Evolutionary conservation across 2,329 filamentous ascomycete genomes (phyloP).

Genomic region (Chrysosporium queenslandicum): DNA sequence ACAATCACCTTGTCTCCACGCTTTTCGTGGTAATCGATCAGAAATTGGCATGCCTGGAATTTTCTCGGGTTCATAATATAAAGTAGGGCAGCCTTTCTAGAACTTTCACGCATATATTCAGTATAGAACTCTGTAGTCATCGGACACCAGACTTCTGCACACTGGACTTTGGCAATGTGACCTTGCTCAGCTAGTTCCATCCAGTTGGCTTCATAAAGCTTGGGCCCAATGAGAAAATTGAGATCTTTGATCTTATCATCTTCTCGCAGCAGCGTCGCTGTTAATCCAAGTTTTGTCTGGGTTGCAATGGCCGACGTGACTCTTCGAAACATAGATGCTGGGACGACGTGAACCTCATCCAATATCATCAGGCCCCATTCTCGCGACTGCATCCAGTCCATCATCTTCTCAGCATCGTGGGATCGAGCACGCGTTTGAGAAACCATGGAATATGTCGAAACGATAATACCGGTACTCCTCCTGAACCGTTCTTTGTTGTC

Average conservation of each 20-base stretch:
- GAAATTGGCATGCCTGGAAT: slow-evolving; percentile 91
- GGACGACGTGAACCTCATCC: slow-evolving; percentile 96
- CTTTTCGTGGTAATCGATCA: slow-evolving; percentile 96
- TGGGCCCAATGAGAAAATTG: slow-evolving; percentile 94
- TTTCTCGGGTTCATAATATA: slow-evolving; percentile 98
- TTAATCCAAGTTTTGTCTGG: slow-evolving; percentile 88
- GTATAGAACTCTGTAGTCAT: slow-evolving; percentile 99
- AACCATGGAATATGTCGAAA: slow-evolving; percentile 99
- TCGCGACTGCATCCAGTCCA: slow-evolving; percentile 77
- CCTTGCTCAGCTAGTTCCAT: slow-evolving; percentile 96
- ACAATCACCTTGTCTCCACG: slow-evolving; percentile 97
- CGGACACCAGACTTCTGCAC: slow-evolving; percentile 96
- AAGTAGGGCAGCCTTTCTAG: slow-evolving; percentile 57
- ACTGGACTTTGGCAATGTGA: slow-evolving; percentile 93
- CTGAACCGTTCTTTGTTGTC: slow-evolving; percentile 81
- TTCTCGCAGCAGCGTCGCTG: slow-evolving; percentile 85
- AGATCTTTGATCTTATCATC: slow-evolving; percentile 97
- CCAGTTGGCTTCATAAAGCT: slow-evolving; percentile 98
- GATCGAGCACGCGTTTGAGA: slow-evolving; percentile 78
- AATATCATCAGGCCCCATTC: slow-evolving; percentile 98
- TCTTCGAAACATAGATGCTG: slow-evolving; percentile 89
- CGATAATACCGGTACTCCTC: slow-evolving; percentile 86
- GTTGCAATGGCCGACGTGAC: slow-evolving; percentile 89
- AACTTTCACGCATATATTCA: slow-evolving; percentile 69
- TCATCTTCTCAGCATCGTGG: slow-evolving; percentile 92